phyloP scores from a whole-genome alignment of 495 filamentous ascomycete genomes.

The Aspergillus avenaceus region DNA sequence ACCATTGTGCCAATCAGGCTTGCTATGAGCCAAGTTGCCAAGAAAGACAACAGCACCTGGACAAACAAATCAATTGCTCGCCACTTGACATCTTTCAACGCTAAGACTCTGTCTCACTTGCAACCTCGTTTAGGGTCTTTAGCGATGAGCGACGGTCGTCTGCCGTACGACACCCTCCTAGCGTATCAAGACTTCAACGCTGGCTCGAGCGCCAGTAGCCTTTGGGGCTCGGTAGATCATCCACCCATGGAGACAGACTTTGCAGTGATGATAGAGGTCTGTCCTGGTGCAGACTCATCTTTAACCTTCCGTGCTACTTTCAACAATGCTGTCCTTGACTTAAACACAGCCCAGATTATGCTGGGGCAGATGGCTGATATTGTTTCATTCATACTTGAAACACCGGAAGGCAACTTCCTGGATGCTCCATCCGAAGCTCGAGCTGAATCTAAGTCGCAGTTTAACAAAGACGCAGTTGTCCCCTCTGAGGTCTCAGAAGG shows the following conservation, averaged over 20 bases:
- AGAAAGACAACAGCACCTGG: background rate
- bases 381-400: slow-evolving; percentile 18
- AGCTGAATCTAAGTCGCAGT: slow-evolving; percentile 16
- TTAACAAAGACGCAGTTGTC: slow-evolving; percentile 11
- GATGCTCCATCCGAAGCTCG: slow-evolving; percentile 8
- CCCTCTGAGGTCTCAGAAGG: slow-evolving; percentile 8
- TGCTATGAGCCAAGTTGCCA: slow-evolving; percentile 7
- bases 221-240: slow-evolving; percentile 18
- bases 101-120: slow-evolving; percentile 16
- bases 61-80: slow-evolving; percentile 18
- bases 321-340: slow-evolving; percentile 19
- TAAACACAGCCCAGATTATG: slow-evolving; percentile 19
- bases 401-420: slow-evolving; percentile 14
- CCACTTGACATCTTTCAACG: slow-evolving; percentile 16
- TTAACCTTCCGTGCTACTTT: slow-evolving; percentile 23
- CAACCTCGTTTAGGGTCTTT: slow-evolving; percentile 20
- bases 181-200: slow-evolving; percentile 23
- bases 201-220: slow-evolving; percentile 6
- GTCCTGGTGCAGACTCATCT: slow-evolving; percentile 13
- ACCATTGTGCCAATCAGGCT: slow-evolving; percentile 64
- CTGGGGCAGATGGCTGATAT: slow-evolving; percentile 23
- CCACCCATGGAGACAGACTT: slow-evolving; percentile 23
- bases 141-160: slow-evolving; percentile 9
- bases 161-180: slow-evolving; percentile 20
- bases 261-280: slow-evolving; percentile 24